Evolutionary conservation across 2,329 filamentous ascomycete genomes (phyloP).

Genomic region (Sclerotinia trifoliorum): DNA sequence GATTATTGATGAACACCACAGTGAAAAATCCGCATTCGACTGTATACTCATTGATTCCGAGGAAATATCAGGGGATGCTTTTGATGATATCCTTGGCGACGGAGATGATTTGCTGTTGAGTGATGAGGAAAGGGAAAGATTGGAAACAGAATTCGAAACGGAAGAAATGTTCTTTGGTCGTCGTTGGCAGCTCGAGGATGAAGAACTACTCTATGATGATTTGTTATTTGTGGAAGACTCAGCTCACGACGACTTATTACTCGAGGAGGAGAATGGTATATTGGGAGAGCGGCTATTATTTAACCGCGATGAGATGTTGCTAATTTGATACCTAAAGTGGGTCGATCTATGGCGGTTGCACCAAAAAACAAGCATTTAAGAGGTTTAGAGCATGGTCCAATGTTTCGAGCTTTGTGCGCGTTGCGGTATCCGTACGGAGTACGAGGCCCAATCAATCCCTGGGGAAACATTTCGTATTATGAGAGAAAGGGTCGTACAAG

Average conservation of each 20-base stretch:
- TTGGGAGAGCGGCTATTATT: neutral
- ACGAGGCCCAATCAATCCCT: neutral
- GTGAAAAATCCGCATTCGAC: constrained; percentile 11
- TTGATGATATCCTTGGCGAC: constrained; percentile 29
- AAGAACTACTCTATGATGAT: constrained; percentile 17
- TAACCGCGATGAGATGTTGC: constrained; percentile 10
- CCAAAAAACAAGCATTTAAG: neutral
- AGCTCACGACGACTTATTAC: neutral
- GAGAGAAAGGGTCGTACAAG: neutral
- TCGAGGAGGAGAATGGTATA: neutral
- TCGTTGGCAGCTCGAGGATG: constrained; percentile 9
- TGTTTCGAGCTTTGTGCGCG: neutral
- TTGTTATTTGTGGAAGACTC: constrained; percentile 14
- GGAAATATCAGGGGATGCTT: neutral
- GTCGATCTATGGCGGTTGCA: neutral
- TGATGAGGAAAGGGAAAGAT: constrained; percentile 28
- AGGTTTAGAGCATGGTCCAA: neutral
- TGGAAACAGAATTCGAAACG: constrained; percentile 27
- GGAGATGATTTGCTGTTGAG: constrained; percentile 21
- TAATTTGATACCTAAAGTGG: neutral
- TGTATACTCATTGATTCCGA: constrained; percentile 16
- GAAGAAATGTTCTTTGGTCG: constrained; percentile 32
- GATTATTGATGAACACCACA: constrained; percentile 1
- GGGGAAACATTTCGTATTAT: neutral
- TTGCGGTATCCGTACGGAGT: too few relatives aligned